These are phyloP conservation scores for Salix koriyanagi DNA, from an alignment of 345 rosid species.

Conservation along the genomic window DNA sequence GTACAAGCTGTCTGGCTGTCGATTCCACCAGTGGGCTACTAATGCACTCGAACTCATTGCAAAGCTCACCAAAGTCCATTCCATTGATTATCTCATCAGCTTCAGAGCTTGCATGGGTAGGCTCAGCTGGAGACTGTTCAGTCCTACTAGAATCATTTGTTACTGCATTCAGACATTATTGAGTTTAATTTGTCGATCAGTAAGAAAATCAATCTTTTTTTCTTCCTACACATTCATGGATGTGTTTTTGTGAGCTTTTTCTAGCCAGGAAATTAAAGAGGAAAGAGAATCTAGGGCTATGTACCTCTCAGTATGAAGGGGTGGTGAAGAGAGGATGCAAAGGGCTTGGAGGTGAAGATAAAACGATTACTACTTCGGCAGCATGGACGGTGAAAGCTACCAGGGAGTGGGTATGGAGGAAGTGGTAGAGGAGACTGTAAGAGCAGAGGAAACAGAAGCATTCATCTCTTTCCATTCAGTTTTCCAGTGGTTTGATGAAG, in stretches of 20 bases:
- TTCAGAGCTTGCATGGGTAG: slow-evolving; percentile 36
- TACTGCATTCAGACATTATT: slow-evolving; percentile 28
- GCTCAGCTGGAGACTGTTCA: slow-evolving; percentile 28
- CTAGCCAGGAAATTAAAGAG: neutral
- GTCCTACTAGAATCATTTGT: slow-evolving; percentile 42
- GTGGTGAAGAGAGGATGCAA: neutral
- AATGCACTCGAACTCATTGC: slow-evolving; percentile 84
- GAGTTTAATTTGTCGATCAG: neutral
- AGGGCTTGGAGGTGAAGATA: slow-evolving; percentile 16
- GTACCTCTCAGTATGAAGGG: slow-evolving; percentile 27
- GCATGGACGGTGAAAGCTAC: slow-evolving; percentile 7
- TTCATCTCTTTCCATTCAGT: slow-evolving; percentile 46
- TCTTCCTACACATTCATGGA: neutral
- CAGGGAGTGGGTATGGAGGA: slow-evolving; percentile 11
- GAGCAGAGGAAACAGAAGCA: slow-evolving; percentile 22
- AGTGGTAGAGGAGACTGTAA: slow-evolving; percentile 17
- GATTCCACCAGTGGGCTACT: slow-evolving; percentile 92
- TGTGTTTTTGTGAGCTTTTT: neutral
- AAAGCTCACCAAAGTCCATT: slow-evolving; percentile 81
- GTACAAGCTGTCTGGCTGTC: slow-evolving; percentile 74
- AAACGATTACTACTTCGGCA: slow-evolving; percentile 1
- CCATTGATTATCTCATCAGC: slow-evolving; percentile 67
- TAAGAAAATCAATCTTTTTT: neutral
- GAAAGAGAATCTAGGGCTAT: neutral
- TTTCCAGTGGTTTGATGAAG: neutral